Evolutionary conservation across 257 asterid species (phyloP), one percentile per base, ranked within the genome.

Genomic region (Scutellaria barbata): DNA sequence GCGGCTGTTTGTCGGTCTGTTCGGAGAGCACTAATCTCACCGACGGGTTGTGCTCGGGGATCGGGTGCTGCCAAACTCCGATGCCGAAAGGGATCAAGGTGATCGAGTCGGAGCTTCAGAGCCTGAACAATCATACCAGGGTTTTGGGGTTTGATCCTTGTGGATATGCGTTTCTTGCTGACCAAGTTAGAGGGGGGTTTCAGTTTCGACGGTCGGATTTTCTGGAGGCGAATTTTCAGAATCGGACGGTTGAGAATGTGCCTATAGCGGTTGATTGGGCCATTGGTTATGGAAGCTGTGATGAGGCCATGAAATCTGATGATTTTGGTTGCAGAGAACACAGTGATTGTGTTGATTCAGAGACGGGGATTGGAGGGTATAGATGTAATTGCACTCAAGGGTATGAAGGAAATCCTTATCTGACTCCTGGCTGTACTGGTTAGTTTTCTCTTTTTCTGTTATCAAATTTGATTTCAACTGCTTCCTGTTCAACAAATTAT

Each of bases 391-490:
- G 96, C 50, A 46, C n/a, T 0, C 1, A 73, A 7, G 96, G 96
- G 17, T 87, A 80, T 0, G 68, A 81, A 39, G 94, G 92, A 5
- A 89, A 87, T 80, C 90, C 96, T 4, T 85, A 87, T 56, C 67
- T 85, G 0, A 43, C 52, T 46, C 76, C 80, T 5, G 88, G 90
- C 55, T 85, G 90, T 81, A 81, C 73, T 48, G 85, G 87, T 45
- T 17, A 54, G 42, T 8, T 22, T 22, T 22, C 25, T 22, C 2
- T 22, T 22, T 22, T 22, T 1, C 25, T 22, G 25, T 22, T 22
- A n/a, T n/a, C n/a, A n/a, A n/a, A n/a, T n/a, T n/a, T n/a, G n/a
- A n/a, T n/a, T n/a, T n/a, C n/a, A n/a, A n/a, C n/a, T n/a, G n/a
- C n/a, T n/a, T n/a, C n/a, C n/a, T n/a, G n/a, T n/a, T n/a, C n/a